Base-by-base conservation (phyloP, 2,329 filamentous ascomycete genomes). In the Cyphellophora attinorum region DNA sequence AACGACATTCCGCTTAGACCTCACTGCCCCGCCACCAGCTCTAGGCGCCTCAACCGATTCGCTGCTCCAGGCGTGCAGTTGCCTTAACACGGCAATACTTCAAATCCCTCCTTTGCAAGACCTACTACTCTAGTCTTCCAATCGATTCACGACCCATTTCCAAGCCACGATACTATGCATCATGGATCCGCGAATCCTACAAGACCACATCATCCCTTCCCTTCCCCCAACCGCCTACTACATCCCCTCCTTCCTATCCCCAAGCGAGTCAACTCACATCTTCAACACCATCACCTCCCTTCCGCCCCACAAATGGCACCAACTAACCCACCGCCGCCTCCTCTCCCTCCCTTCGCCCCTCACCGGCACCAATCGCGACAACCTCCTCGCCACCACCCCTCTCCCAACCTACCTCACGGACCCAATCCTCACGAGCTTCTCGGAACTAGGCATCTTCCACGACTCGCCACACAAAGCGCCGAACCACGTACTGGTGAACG, bases 401-500 rank as follows among this genome's bases (percentile, higher is more conserved):
- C 67, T 96, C 5, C 88, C 89, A 11, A 32, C 62, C 5, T 96
- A 85, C 78, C 76, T 96, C 5, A 60, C 69, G 21, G 63, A 72
- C 1, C 85, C 85, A 3, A 65, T 93, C 30, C 60, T 91, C 33
- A 58, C 73, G 3, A 79, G 73, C 21, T 61, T 70, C 29, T 44
- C 61, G 14, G 44, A 50, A 2, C 49, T 71, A 0, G 59, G 59
- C 3, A 60, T 79, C 10, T 81, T 79, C 51, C 42, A 55, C 2
- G 54, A 66, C 13, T 84, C 86, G 33, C 83, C 84, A 4, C 88
- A 96, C 52, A 50, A 64, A 12, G 68, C 65, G 3, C 85, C 89
- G 3, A 98, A 96, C 50, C 91, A 96, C 60, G 85, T 93, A 29
- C 68, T 96, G 23, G 77, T 96, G 48, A 98, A 98, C 53, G 88